Percentiles rank a stretch among this genome's conserved stretches.
These are phyloP conservation scores for Artomyces pyxidatus DNA, from an alignment of 768 basidiomycete species.

Conservation along the genomic window DNA sequence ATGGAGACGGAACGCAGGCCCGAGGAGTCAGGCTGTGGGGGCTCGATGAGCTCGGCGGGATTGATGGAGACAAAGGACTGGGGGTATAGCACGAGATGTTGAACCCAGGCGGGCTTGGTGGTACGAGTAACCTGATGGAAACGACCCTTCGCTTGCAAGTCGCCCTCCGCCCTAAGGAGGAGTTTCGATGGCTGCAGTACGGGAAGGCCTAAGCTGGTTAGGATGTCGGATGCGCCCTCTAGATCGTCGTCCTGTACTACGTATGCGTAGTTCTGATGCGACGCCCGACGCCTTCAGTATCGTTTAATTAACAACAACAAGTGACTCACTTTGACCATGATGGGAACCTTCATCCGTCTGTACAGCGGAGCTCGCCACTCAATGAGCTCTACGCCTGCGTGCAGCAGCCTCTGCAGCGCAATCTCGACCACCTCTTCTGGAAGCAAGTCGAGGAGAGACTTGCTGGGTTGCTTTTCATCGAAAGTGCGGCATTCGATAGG, in stretches of 20 bases:
- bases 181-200: background rate
- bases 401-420: background rate
- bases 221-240: background rate
- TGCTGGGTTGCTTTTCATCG: too few species aligned
- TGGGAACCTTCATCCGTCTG: slow-evolving; percentile 1
- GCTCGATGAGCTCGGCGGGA: slow-evolving; percentile 27
- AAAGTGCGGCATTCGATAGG: background rate
- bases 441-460: background rate
- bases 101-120: background rate
- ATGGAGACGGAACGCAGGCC: slow-evolving; percentile 14
- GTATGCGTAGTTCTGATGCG: background rate
- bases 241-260: background rate
- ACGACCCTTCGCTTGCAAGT: background rate
- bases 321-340: background rate
- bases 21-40: slow-evolving; percentile 1
- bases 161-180: background rate
- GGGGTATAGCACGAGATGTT: background rate
- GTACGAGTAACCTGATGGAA: background rate
- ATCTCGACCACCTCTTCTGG: background rate
- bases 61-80: slow-evolving; percentile 9
- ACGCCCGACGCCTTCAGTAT: too few species aligned
- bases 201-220: background rate
- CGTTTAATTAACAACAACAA: too few species aligned
- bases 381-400: background rate
- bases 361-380: background rate